Evolutionary conservation across 495 filamentous ascomycete species (phyloP).

Genomic region (Penicillium steckii): DNA sequence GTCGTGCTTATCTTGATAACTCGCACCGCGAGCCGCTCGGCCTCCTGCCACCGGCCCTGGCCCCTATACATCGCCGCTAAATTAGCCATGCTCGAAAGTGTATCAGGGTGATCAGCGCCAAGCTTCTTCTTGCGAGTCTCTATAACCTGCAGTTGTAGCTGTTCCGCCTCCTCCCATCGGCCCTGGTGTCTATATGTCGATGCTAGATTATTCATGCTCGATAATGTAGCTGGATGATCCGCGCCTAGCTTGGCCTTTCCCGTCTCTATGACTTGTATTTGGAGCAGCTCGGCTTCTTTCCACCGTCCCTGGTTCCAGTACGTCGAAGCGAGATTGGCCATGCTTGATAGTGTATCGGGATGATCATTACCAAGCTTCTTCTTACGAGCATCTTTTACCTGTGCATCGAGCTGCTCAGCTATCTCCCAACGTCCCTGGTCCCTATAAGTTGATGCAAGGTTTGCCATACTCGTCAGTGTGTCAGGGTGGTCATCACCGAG

Average conservation of each 20-base stretch:
- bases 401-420: background rate
- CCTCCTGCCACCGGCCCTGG: background rate
- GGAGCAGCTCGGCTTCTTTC: background rate
- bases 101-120: background rate
- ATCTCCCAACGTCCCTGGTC: background rate
- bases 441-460: background rate
- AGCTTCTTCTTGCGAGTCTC: background rate
- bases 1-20: background rate
- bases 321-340: background rate
- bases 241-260: background rate
- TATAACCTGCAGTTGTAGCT: background rate
- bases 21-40: background rate
- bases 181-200: background rate
- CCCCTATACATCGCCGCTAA: background rate
- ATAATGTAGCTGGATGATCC: background rate
- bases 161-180: constrained; percentile 1
- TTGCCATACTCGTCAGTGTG: background rate
- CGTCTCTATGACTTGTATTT: background rate
- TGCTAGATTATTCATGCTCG: background rate
- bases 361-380: background rate
- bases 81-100: background rate
- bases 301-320: constrained; percentile 1
- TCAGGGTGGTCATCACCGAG: background rate
- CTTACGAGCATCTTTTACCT: constrained; percentile 1
- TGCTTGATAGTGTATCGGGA: background rate